phyloP scores from a whole-genome alignment of 73 alveolate genomes.

The Paramecium tetraurelia region DNA sequence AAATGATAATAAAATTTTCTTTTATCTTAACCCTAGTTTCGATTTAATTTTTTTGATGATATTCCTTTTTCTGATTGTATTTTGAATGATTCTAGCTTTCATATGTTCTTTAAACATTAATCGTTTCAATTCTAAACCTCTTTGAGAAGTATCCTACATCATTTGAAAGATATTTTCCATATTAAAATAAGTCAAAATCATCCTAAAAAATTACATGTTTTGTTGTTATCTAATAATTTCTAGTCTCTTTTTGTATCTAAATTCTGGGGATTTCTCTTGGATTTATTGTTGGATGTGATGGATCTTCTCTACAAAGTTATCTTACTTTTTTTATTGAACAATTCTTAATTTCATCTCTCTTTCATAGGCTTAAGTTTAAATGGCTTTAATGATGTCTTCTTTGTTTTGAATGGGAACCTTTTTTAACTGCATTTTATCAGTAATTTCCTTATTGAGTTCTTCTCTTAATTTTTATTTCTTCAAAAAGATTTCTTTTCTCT shows the following conservation, averaged over 20 bases:
- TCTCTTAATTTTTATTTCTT: neutral
- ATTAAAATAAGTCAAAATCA: slow-evolving; percentile 2
- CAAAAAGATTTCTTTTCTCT: neutral
- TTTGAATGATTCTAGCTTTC: slow-evolving; percentile 32
- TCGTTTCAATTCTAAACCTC: slow-evolving; percentile 13
- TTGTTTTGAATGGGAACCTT: neutral
- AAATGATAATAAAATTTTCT: neutral
- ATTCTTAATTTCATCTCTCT: neutral
- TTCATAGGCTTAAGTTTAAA: neutral
- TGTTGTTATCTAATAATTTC: neutral
- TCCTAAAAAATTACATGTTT: neutral
- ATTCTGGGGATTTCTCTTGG: neutral
- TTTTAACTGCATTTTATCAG: neutral
- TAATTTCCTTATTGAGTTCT: neutral
- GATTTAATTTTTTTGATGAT: neutral
- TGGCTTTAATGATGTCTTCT: neutral
- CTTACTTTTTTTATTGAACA: neutral
- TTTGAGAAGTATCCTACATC: neutral
- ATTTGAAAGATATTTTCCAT: neutral
- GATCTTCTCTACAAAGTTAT: neutral
- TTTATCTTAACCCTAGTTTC: neutral
- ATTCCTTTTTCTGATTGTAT: slow-evolving; percentile 44
- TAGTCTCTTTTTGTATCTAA: neutral
- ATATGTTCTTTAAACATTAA: slow-evolving; percentile 37
- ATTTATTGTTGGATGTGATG: neutral